Base-by-base conservation (phyloP, 495 filamentous ascomycete species). In the Hypomontagnella monticulosa region DNA sequence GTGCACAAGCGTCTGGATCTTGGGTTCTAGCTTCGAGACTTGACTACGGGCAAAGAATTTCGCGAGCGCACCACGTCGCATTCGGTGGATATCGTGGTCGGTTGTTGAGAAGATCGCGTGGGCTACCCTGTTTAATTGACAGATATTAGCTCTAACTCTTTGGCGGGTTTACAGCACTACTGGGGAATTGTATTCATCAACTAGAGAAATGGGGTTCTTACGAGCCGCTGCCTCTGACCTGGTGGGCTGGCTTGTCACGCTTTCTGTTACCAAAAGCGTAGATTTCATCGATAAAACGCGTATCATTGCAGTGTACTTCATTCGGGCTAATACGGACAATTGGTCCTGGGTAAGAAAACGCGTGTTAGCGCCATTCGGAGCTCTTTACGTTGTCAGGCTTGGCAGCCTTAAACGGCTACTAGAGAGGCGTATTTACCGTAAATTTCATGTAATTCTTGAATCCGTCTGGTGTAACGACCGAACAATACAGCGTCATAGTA, bases 401-500 rank as follows among this genome's bases (percentile, higher is more conserved):
- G 23, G 23, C 23, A 27, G 23, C 23, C 2, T 27, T 6, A 6
- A 3, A 27, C 23, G 23, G 6, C 23, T 6, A 27, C 23, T 6
- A 27, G 23, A 6, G 6, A 27, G 23, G 23, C 2, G 6, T 27
- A 27, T 27, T 27, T 27, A 27, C 23, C 81, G 55, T 84, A 84
- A 57, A 74, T 42, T 33, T 76, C 57, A 59, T 84, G 83, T 54
- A 83, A 48, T 1, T 72, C 58, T 6, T 72, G 44, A 11, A 84
- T 78, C 36, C 79, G 52, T 19, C 56, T 73, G 0, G 71, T 79
- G 47, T 78, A 83, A 15, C 71, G 62, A 0, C 82, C 82, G 4
- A 57, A 47, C 34, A 73, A 66, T 18, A 82, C 16, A 0, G 79
- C 47, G 27, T 86, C 77, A 47, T 78, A 82, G 56, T 82, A 85